phyloP scores from a whole-genome alignment of 441 rosid species.

The Bruguiera hainesii region DNA sequence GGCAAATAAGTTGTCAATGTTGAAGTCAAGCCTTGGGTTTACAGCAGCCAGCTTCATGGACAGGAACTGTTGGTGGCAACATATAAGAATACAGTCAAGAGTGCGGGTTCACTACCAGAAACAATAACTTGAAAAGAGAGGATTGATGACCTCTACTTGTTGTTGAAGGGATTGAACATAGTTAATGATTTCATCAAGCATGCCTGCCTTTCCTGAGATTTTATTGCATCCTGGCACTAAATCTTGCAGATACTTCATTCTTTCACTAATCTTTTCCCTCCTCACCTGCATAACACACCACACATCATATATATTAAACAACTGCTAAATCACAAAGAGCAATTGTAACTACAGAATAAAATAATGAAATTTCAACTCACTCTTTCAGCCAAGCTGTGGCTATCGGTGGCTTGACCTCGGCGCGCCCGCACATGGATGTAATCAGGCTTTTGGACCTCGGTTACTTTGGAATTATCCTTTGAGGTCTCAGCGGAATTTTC shows the following conservation, averaged over 20 bases:
- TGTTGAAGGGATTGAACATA: conserved; percentile 80
- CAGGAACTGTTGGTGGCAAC: conserved; percentile 45
- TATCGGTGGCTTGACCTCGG: conserved; percentile 96
- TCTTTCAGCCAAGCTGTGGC: conserved; percentile 94
- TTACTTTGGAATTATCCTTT: conserved; percentile 50
- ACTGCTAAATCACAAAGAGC: background rate
- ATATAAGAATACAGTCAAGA: background rate
- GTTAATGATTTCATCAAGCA: conserved; percentile 87
- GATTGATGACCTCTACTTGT: conserved; percentile 62
- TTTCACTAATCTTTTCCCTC: conserved; percentile 88
- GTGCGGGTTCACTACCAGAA: background rate
- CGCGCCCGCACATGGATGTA: conserved; percentile 90
- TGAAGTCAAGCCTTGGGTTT: conserved; percentile 55
- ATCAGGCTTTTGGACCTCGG: conserved; percentile 65
- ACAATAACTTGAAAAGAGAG: background rate
- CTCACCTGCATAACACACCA: conserved; percentile 43
- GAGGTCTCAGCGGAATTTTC: conserved; percentile 43
- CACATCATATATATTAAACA: background rate
- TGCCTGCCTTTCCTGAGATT: conserved; percentile 78
- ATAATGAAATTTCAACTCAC: conserved; percentile 34
- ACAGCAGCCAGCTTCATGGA: conserved; percentile 71
- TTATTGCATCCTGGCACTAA: conserved; percentile 80
- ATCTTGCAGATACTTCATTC: conserved; percentile 85
- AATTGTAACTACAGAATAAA: background rate
- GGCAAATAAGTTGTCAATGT: conserved; percentile 40